Conservation (phyloP, 306 rosid genomes). For the Lathyrus aphaca region DNA sequence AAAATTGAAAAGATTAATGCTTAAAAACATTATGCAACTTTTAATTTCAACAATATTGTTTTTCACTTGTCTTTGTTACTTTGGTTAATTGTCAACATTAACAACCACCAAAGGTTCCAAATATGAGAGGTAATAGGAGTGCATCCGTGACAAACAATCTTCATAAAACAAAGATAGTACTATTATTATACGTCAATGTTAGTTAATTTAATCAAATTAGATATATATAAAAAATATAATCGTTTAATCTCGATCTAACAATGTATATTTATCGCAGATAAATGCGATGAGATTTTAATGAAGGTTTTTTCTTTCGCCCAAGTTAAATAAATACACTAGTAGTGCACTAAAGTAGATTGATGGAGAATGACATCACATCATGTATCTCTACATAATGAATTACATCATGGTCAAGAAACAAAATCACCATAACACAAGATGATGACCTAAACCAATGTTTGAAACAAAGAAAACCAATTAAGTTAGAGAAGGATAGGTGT, state of each 20-base stretch:
- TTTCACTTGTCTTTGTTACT: constrained; percentile 36
- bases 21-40: constrained; percentile 36
- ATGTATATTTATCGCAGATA: too few species aligned
- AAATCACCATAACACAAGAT: constrained; percentile 16
- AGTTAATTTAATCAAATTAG: not conserved
- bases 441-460: constrained; percentile 14
- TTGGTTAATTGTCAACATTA: constrained; percentile 46
- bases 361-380: constrained; percentile 24
- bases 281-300: too few species aligned
- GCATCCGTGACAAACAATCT: constrained; percentile 23
- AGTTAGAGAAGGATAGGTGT: constrained; percentile 55
- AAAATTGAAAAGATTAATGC: constrained; percentile 43
- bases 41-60: constrained; percentile 32
- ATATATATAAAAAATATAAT: not conserved
- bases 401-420: constrained; percentile 32
- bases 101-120: constrained; percentile 45
- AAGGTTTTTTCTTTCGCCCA: too few species aligned
- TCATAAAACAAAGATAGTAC: not conserved
- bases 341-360: constrained; percentile 22
- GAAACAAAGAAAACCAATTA: not conserved
- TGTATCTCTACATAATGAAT: not conserved
- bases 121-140: constrained; percentile 24
- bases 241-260: too few species aligned
- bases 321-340: too few species aligned
- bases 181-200: not conserved